Evolutionary conservation across 2,329 filamentous ascomycete species (phyloP), one percentile per base, ranked within the genome.

Genomic region (Colletotrichum simmondsii): DNA sequence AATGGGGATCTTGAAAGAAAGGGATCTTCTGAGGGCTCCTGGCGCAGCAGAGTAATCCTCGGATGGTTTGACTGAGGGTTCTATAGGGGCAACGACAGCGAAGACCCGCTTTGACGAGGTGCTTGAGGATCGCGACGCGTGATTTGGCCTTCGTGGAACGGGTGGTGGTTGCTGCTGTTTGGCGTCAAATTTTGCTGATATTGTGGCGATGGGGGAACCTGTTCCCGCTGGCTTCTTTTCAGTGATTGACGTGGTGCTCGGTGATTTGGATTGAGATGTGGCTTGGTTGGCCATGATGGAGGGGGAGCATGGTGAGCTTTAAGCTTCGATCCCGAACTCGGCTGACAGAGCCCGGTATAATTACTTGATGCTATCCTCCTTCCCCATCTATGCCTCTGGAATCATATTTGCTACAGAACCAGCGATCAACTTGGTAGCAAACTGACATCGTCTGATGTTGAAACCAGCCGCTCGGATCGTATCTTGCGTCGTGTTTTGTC

Each of bases 401-500:
- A 59, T 57, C 54, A 65, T 5, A 60, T 53, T 65, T 69, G 54
- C 52, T 64, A 54, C 59, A 64, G 22, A 35, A 54, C 24, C n/a
- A 26, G 42, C 7, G 54, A 26, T 22, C 32, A n/a, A 52, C 54
- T 52, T 19, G 59, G 22, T 37, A 56, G 54, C 54, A 49, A 61
- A 60, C 30, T 35, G 59, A 54, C 58, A 69, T 72, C 65, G 70
- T 69, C 65, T 46, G 70, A 72, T 72, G 46, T 72, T 54, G 70
- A 72, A 72, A 72, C 70, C 46, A 59, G 53, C 59, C 65, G 70
- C 70, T 69, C 70, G 65, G 70, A 69, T 72, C 28, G 70, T 54
- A 68, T 59, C 4, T 56, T 19, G 42, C 52, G 35, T 54, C 28
- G 59, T 59, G 65, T 69, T 60, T 69, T 72, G 59, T 60, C 58